Conservation (phyloP, 2,329 filamentous ascomycete genomes). For the Aspergillus floridensis region DNA sequence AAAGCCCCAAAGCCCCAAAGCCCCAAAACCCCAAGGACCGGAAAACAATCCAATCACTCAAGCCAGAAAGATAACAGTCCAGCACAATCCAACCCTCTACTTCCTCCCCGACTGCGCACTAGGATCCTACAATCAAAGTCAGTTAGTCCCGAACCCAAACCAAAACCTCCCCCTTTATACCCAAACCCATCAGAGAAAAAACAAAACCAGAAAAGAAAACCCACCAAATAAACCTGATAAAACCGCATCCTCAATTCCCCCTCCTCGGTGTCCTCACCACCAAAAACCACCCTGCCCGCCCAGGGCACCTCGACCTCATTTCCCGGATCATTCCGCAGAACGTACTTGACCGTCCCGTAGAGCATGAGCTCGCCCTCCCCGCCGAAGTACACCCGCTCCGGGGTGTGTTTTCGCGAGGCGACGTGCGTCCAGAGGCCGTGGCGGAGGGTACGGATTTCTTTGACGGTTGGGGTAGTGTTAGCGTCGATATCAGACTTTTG, state of each 20-base stretch:
- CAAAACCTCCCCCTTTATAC: not conserved
- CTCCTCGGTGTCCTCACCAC: slow-evolving; percentile 23
- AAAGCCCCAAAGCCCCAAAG: too few relatives aligned
- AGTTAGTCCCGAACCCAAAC: not conserved
- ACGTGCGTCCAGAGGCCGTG: slow-evolving; percentile 39
- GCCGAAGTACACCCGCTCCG: slow-evolving; percentile 32
- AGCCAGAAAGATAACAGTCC: slow-evolving; percentile 4
- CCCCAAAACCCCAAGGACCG: too few relatives aligned
- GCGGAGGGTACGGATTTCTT: slow-evolving; percentile 36
- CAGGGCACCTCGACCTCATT: slow-evolving; percentile 38
- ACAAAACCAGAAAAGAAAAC: slow-evolving; percentile 9
- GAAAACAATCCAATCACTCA: not conserved
- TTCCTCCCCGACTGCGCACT: slow-evolving; percentile 36
- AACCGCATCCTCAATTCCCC: slow-evolving; percentile 36
- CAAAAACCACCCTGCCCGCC: slow-evolving; percentile 39
- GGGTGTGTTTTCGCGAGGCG: slow-evolving; percentile 31
- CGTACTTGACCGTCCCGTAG: slow-evolving; percentile 36
- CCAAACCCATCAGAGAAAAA: not conserved
- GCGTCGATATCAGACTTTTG: too few relatives aligned
- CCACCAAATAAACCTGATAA: slow-evolving; percentile 42
- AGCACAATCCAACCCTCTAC: slow-evolving; percentile 13
- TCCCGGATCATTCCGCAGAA: slow-evolving; percentile 28
- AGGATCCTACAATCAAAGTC: slow-evolving; percentile 27
- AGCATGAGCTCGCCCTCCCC: slow-evolving; percentile 38
- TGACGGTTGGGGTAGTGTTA: not conserved